Base-by-base conservation (phyloP, 2,329 filamentous ascomycete species). In the Xylaria sp. region DNA sequence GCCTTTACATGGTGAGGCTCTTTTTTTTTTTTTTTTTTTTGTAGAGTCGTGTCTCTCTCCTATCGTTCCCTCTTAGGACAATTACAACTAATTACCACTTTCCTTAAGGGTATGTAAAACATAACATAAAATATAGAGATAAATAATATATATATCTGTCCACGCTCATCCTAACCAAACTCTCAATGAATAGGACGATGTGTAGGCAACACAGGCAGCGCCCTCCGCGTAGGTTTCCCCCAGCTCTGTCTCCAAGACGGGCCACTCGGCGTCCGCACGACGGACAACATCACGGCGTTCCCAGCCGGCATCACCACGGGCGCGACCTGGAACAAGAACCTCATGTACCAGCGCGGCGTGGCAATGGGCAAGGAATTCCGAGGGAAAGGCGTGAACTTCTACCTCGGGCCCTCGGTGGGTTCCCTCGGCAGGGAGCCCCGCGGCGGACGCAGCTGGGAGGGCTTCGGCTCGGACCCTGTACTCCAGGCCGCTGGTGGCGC, bases 251-350 rank as follows among this genome's bases (percentile, higher is more conserved):
- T 93, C 2, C 90, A 93, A 71, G 92, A 94, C 77, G 89, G 88
- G 0, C 90, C 91, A 1, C 82, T 91, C 40, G 92, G 93, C 1
- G 84, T 96, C 16, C 87, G 91, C 32, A 87, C 88, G n/a, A 88
- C 91, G 0, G 91, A 94, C 71, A 89, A 92, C 69, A 88, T 90
- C 61, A 94, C 92, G 0, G 91, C 89, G 0, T 96, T 95, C 73
- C 92, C 93, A 0, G 86, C 92, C 9, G 92, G 92, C n/a, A 92
- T 95, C 73, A 93, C 91, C 0, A 87, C 87, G 1, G 92, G 91
- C 21, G 91, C 91, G 1, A 93, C 92, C 0, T 94, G 89, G 77
- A 90, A 92, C 79, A 94, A 93, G 81, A 82, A 86, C 18, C 81
- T 93, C 59, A 90, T 93, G 79, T 90, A 91, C 71, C 84, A 86